phyloP scores from a whole-genome alignment of 768 basidiomycete genomes.

The Wakefieldia striispora region DNA sequence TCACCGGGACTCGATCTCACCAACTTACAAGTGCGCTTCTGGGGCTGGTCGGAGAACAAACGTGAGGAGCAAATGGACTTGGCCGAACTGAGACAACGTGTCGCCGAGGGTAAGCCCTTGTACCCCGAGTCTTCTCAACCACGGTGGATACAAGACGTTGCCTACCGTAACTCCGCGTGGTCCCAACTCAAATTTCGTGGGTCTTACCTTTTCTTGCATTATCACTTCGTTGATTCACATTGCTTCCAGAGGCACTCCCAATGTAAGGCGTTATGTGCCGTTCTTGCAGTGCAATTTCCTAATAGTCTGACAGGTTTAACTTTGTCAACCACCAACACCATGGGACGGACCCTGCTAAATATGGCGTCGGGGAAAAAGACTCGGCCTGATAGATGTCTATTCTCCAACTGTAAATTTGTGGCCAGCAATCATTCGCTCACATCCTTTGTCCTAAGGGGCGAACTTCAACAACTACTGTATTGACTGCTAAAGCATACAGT shows the following conservation, averaged over 20 bases:
- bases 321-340: constrained; percentile 88
- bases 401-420: constrained; percentile 8
- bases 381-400: constrained; percentile 17
- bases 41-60: constrained; percentile 92
- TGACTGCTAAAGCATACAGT: background rate
- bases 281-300: background rate
- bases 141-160: constrained; percentile 81
- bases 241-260: constrained; percentile 59
- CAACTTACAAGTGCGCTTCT: constrained; percentile 71
- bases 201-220: constrained; percentile 28
- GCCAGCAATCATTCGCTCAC: background rate
- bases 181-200: constrained; percentile 91
- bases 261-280: constrained; percentile 49
- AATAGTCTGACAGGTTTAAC: constrained; percentile 70
- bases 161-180: constrained; percentile 85
- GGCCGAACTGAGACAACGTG: constrained; percentile 73
- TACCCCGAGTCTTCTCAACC: constrained; percentile 85
- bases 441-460: background rate
- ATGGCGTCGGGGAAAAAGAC: constrained; percentile 43
- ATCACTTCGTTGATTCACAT: constrained; percentile 10
- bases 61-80: constrained; percentile 77
- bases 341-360: constrained; percentile 83
- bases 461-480: background rate
- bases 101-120: constrained; percentile 75
- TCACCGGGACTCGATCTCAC: constrained; percentile 10